Conservation (phyloP, 2,329 filamentous ascomycete species). For the Eurotiales sp. region DNA sequence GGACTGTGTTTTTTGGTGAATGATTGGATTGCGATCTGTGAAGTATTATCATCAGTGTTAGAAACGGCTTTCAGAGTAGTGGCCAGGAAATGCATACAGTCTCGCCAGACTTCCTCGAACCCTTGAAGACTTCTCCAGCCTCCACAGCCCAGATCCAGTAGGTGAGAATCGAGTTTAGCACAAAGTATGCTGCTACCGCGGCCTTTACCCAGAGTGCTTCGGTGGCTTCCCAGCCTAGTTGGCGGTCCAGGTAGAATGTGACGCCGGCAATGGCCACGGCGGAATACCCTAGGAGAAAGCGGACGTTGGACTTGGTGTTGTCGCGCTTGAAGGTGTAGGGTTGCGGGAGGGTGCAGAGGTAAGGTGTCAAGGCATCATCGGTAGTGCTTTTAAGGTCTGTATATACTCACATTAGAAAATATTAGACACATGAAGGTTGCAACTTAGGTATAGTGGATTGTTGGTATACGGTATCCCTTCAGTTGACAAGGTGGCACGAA, state of each 20-base stretch:
- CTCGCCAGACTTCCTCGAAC: slow-evolving; percentile 64
- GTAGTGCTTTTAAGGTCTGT: slow-evolving; percentile 93
- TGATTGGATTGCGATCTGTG: slow-evolving; percentile 68
- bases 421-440: too few relatives aligned
- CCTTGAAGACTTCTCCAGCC: slow-evolving; percentile 76
- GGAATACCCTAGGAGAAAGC: slow-evolving; percentile 75
- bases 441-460: not conserved
- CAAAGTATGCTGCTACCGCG: slow-evolving; percentile 74
- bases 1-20: slow-evolving; percentile 75
- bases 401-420: not conserved
- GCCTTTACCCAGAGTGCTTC: slow-evolving; percentile 70
- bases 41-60: not conserved
- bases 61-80: not conserved
- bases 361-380: slow-evolving; percentile 90
- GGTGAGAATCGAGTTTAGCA: slow-evolving; percentile 73
- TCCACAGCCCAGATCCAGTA: slow-evolving; percentile 84
- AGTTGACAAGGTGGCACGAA: slow-evolving; percentile 24
- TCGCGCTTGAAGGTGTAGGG: slow-evolving; percentile 67
- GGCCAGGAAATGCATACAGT: slow-evolving; percentile 40
- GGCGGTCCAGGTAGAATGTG: slow-evolving; percentile 90
- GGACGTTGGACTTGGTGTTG: slow-evolving; percentile 75
- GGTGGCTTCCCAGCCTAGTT: slow-evolving; percentile 80
- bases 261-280: slow-evolving; percentile 76
- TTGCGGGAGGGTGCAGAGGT: slow-evolving; percentile 76
- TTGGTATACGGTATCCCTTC: slow-evolving; percentile 1